Evolutionary conservation across 2,329 filamentous ascomycete genomes (phyloP).

Genomic region (Cercospora janseana): DNA sequence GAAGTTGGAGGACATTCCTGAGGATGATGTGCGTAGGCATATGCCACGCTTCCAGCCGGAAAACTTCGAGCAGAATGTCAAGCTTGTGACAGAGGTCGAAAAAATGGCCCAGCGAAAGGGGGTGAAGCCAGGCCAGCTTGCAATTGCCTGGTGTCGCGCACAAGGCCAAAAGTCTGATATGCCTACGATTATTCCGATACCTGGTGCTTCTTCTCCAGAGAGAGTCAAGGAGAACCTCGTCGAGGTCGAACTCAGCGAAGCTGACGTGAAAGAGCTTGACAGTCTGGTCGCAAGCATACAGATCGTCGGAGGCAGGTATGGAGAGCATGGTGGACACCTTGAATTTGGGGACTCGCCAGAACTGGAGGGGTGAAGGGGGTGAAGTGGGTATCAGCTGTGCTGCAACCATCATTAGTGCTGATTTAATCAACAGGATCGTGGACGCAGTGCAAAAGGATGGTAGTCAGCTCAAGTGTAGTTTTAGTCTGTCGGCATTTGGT

Average conservation of each 20-base stretch:
- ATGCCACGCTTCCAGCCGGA: conserved; percentile 62
- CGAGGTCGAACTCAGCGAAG: conserved; percentile 45
- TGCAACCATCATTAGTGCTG: not conserved
- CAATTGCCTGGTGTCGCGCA: conserved; percentile 50
- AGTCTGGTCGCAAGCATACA: conserved; percentile 50
- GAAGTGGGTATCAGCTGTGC: not conserved
- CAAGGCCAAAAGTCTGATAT: conserved; percentile 45
- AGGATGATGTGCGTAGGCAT: conserved; percentile 48
- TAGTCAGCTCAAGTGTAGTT: conserved; percentile 51
- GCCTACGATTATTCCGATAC: conserved; percentile 48
- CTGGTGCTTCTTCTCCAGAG: conserved; percentile 41
- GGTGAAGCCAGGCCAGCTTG: conserved; percentile 48
- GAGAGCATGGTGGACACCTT: conserved; percentile 23
- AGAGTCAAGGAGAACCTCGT: conserved; percentile 44
- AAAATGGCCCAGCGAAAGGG: conserved; percentile 59
- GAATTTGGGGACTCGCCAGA: conserved; percentile 33
- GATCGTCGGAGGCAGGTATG: conserved; percentile 45
- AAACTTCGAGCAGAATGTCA: conserved; percentile 63
- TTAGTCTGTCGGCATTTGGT: conserved; percentile 46
- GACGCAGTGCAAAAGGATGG: not conserved
- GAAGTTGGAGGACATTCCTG: conserved; percentile 54
- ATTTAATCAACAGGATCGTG: not conserved
- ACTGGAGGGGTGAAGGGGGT: conserved; percentile 17
- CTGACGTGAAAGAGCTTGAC: conserved; percentile 53
- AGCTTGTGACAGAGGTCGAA: conserved; percentile 59